A percentile compares a stretch with the other conserved stretches of the same genome.
These are phyloP conservation scores for Sesbania bispinosa DNA, from an alignment of 306 rosid species.

Conservation along the genomic window DNA sequence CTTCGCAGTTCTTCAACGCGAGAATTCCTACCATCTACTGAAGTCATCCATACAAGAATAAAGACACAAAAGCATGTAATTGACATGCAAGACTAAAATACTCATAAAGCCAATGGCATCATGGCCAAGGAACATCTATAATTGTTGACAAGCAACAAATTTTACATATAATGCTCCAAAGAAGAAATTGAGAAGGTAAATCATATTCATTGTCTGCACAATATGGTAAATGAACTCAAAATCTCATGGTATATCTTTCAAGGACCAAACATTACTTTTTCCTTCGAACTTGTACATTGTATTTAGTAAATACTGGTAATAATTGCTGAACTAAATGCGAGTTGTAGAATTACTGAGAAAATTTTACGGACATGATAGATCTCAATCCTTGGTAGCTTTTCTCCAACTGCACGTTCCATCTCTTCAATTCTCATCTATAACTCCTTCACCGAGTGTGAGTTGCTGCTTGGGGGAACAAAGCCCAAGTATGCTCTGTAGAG, in stretches of 20 bases:
- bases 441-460: conserved; percentile 72
- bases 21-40: no score
- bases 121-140: no score
- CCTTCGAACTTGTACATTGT: not conserved
- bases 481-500: conserved; percentile 65
- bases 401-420: conserved; percentile 66
- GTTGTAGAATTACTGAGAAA: conserved; percentile 3
- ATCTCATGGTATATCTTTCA: not conserved
- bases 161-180: no score
- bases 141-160: no score
- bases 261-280: not conserved
- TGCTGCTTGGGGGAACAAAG: conserved; percentile 65
- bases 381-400: conserved; percentile 64
- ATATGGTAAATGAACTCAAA: no score
- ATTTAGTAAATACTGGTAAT: conserved; percentile 6
- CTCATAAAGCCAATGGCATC: no score
- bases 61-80: no score
- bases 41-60: no score
- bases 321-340: conserved; percentile 12
- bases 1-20: no score
- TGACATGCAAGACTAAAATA: no score
- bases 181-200: no score
- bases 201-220: no score
- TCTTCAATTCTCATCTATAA: conserved; percentile 75
- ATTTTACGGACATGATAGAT: conserved; percentile 69